Evolutionary conservation across 805 yeast species (phyloP), one percentile per base, ranked within the genome.

Genomic region (Sporopachydermia quercuum): DNA sequence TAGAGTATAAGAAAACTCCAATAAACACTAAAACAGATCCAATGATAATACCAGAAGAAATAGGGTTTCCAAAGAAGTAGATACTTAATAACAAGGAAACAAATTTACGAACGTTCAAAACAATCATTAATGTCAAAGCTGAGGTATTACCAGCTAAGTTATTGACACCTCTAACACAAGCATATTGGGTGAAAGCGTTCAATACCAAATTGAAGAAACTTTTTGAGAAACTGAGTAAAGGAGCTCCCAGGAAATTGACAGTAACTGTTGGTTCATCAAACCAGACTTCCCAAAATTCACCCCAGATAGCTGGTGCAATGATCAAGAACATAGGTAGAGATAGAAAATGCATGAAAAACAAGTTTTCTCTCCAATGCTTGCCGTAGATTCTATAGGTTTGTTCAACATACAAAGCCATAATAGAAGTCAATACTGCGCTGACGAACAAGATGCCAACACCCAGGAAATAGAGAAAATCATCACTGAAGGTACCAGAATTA

Each of bases 131-230:
- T 1, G 76, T 71, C 23, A 75, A 48, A 0, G 79, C 71, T 19
- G 65, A 62, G 1, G 72, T 61, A 4, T 49, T 50, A 16, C 74
- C 68, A 0, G 71, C 68, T 16, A 75, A 51, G 47, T 57, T 58
- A 44, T 70, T 74, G 4, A 74, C 80, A 5, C 80, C 78, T 16
- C 65, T 53, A 3, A 72, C 66, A 49, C 82, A 76, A 4, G 67
- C 39, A 42, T 62, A 55, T 49, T 71, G 76, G 0, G 74, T 67
- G 1, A 58, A 5, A 17, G 61, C 56, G 45, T 70, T 70, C 4
- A 57, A 40, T 3, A 52, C 4, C 13, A 68, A 42, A 43, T 53
- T 49, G 3, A 45, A 42, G 13, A 43, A 40, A 34, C 46, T 53
- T 37, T 47, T 47, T 5, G 56, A 48, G 8, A 52, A 4, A 2